These are phyloP conservation scores for Raffaelea albimanens DNA, from an alignment of 2,329 filamentous ascomycete species.

Conservation along the genomic window DNA sequence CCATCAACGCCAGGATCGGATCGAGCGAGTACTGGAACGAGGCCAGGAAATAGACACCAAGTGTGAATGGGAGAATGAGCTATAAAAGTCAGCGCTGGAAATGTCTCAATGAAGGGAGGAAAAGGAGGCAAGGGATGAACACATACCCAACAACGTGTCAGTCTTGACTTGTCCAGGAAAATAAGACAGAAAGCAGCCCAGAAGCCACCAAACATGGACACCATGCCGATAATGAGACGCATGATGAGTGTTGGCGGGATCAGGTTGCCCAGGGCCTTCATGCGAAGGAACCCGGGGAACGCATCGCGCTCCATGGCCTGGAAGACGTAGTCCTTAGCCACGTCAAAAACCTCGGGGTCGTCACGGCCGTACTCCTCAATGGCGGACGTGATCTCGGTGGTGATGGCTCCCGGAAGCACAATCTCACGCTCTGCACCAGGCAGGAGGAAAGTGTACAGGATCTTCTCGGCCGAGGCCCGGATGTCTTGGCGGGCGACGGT, in stretches of 20 bases:
- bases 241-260: constrained; percentile 85
- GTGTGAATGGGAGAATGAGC: constrained; percentile 78
- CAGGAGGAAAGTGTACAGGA: constrained; percentile 93
- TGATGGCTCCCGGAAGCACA: constrained; percentile 78
- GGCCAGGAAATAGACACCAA: constrained; percentile 79
- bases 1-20: constrained; percentile 78
- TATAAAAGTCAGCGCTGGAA: constrained; percentile 18
- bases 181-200: constrained; percentile 93
- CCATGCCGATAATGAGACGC: constrained; percentile 73
- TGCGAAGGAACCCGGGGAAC: constrained; percentile 91
- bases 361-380: constrained; percentile 90
- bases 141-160: constrained; percentile 76
- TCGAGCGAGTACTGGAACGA: constrained; percentile 96
- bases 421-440: constrained; percentile 96
- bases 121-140: background rate
- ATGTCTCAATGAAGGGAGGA: background rate
- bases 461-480: constrained; percentile 89
- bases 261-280: constrained; percentile 91
- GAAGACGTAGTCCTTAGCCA: constrained; percentile 97
- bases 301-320: constrained; percentile 99
- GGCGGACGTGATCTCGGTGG: constrained; percentile 72
- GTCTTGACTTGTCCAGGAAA: constrained; percentile 69
- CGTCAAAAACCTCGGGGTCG: constrained; percentile 94
- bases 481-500: constrained; percentile 85
- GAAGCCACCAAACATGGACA: constrained; percentile 82